Conservation (phyloP, 306 rosid species). For the Quercus bicolor region DNA sequence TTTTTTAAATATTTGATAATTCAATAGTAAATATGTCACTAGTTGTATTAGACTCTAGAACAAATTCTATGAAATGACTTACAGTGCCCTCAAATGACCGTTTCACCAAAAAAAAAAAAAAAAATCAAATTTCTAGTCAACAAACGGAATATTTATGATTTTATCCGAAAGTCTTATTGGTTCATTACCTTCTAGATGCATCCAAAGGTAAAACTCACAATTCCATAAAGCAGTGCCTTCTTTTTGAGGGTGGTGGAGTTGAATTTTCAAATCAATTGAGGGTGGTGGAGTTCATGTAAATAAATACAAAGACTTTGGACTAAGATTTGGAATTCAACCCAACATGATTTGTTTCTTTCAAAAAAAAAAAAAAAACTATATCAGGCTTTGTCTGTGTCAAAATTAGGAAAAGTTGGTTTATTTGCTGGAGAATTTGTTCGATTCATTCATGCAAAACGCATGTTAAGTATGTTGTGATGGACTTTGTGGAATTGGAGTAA, state of each 20-base stretch:
- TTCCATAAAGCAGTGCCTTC: not conserved
- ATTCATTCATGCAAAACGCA: too few species aligned
- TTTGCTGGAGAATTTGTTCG: not conserved
- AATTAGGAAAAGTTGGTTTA: not conserved
- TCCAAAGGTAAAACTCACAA: not conserved
- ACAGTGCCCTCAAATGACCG: too few species aligned
- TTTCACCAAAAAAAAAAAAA: too few species aligned
- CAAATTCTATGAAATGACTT: too few species aligned
- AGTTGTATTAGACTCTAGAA: too few species aligned
- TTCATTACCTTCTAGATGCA: not conserved
- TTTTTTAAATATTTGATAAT: too few species aligned
- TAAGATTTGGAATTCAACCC: not conserved
- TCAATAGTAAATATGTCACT: too few species aligned
- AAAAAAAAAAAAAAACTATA: too few species aligned
- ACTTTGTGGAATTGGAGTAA: not conserved
- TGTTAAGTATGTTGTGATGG: not conserved
- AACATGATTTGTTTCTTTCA: not conserved
- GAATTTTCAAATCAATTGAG: not conserved
- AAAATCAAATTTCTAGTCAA: too few species aligned
- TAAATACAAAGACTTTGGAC: not conserved
- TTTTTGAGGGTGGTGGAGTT: not conserved
- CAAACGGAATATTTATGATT: too few species aligned
- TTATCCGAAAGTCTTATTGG: too few species aligned
- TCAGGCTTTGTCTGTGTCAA: not conserved
- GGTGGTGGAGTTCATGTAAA: too few species aligned